A percentile compares a stretch with the other conserved stretches of the same genome.
Evolutionary conservation across 2,329 filamentous ascomycete genomes (phyloP).

Genomic region (Diaporthe sp.): DNA sequence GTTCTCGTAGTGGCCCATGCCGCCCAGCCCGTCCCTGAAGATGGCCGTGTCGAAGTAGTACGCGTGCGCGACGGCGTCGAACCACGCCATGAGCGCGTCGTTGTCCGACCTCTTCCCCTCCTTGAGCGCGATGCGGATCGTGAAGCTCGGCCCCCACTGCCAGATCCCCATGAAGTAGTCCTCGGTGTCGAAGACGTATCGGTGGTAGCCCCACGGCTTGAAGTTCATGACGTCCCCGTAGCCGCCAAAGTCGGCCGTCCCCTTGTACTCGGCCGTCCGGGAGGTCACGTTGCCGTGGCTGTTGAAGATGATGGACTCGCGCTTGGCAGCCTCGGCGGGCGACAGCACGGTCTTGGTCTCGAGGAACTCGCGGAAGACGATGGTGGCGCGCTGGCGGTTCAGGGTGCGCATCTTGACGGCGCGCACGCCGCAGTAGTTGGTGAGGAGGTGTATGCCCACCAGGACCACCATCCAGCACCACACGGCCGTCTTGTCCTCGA

Average conservation of each 20-base stretch:
- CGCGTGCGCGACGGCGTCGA: slow-evolving; percentile 54
- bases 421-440: slow-evolving; percentile 88
- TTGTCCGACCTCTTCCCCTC: slow-evolving; percentile 53
- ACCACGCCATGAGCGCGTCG: slow-evolving; percentile 48
- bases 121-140: slow-evolving; percentile 70
- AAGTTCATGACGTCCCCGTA: slow-evolving; percentile 52
- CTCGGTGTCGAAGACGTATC: slow-evolving; percentile 52
- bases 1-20: slow-evolving; percentile 46
- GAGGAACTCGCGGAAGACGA: slow-evolving; percentile 74
- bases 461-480: slow-evolving; percentile 79
- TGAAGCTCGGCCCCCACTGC: slow-evolving; percentile 52
- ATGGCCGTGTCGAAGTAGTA: slow-evolving; percentile 50
- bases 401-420: slow-evolving; percentile 85
- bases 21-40: slow-evolving; percentile 46
- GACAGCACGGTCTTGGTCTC: slow-evolving; percentile 62
- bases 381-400: slow-evolving; percentile 86
- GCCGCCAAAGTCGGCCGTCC: slow-evolving; percentile 47
- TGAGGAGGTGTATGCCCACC: slow-evolving; percentile 80
- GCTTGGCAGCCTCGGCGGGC: slow-evolving; percentile 72
- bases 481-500: slow-evolving; percentile 77
- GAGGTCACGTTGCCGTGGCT: slow-evolving; percentile 54
- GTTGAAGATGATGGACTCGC: slow-evolving; percentile 74
- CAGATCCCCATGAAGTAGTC: slow-evolving; percentile 72
- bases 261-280: slow-evolving; percentile 47
- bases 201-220: slow-evolving; percentile 45